Conservation (phyloP, 2,329 filamentous ascomycete genomes). For the Acrodontium crateriforme region DNA sequence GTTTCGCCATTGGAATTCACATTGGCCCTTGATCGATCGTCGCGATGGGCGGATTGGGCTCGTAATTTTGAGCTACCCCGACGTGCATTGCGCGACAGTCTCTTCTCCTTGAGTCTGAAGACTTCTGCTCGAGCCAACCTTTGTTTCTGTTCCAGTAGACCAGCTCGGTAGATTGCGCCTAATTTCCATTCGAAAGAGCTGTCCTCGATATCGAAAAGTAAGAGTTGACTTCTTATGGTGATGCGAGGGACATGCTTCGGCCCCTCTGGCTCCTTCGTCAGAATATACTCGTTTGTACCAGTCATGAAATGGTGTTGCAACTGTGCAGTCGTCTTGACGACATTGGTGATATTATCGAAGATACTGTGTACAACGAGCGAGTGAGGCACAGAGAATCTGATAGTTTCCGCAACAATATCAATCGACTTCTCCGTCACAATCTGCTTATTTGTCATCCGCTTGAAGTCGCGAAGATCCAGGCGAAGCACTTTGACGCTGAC, state of each 20-base stretch:
- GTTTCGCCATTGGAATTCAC: conserved; percentile 9
- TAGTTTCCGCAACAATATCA: conserved; percentile 72
- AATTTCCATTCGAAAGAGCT: conserved; percentile 96
- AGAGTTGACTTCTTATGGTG: conserved; percentile 63
- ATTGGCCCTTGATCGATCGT: conserved; percentile 22
- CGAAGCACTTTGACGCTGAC: conserved; percentile 70
- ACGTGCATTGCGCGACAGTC: conserved; percentile 52
- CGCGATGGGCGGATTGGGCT: conserved; percentile 37
- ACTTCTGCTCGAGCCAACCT: conserved; percentile 80
- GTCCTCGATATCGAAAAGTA: conserved; percentile 89
- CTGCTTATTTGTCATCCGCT: conserved; percentile 43
- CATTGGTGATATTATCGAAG: conserved; percentile 86
- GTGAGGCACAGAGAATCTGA: conserved; percentile 78
- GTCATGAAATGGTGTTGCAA: conserved; percentile 88
- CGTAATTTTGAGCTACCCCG: conserved; percentile 39
- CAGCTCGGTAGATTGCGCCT: conserved; percentile 82
- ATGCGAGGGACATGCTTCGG: conserved; percentile 80
- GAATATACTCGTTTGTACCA: conserved; percentile 73
- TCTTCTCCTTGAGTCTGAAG: conserved; percentile 75
- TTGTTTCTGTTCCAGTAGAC: conserved; percentile 79
- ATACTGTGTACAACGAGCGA: conserved; percentile 80
- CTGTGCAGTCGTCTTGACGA: conserved; percentile 74
- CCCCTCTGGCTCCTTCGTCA: conserved; percentile 70
- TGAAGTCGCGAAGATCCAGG: conserved; percentile 65
- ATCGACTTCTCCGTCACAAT: conserved; percentile 64